Percentiles rank a stretch among this genome's conserved stretches.
phyloP scores from a whole-genome alignment of 129 eudicot species.

The Dittrichia graveolens region DNA sequence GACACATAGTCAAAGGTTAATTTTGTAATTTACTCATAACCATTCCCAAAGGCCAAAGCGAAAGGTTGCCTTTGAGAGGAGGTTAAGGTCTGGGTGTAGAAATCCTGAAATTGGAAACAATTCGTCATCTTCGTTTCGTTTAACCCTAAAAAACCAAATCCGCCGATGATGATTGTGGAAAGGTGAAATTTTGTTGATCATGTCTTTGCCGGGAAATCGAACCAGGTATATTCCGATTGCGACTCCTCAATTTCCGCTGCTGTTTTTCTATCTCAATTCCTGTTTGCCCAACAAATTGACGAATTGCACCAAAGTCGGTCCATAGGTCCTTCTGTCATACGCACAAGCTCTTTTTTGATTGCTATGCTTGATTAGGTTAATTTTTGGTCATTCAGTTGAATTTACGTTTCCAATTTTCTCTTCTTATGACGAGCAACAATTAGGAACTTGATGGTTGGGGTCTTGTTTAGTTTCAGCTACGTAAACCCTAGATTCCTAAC shows the following conservation, averaged over 20 bases:
- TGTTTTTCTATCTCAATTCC: not conserved
- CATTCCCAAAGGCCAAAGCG: slow-evolving; percentile 1
- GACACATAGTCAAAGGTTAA: slow-evolving; percentile 36
- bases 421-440: slow-evolving; percentile 30
- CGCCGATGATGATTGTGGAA: slow-evolving; percentile 27
- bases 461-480: slow-evolving; percentile 18
- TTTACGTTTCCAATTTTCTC: not conserved
- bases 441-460: slow-evolving; percentile 17
- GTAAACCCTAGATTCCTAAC: slow-evolving; percentile 26
- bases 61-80: slow-evolving; percentile 37
- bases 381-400: slow-evolving; percentile 15
- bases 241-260: slow-evolving; percentile 2
- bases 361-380: slow-evolving; percentile 11
- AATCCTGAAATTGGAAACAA: slow-evolving; percentile 30
- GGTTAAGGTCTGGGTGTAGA: slow-evolving; percentile 30
- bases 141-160: slow-evolving; percentile 27
- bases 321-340: not conserved
- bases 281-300: slow-evolving; percentile 13
- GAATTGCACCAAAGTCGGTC: slow-evolving; percentile 8
- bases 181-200: slow-evolving; percentile 32
- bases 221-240: slow-evolving; percentile 35
- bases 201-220: slow-evolving; percentile 45
- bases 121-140: slow-evolving; percentile 29
- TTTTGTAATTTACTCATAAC: slow-evolving; percentile 19
- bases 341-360: slow-evolving; percentile 12